Evolutionary conservation across 2,329 filamentous ascomycete species (phyloP).

Genomic region (Hymenoscyphus infarciens): DNA sequence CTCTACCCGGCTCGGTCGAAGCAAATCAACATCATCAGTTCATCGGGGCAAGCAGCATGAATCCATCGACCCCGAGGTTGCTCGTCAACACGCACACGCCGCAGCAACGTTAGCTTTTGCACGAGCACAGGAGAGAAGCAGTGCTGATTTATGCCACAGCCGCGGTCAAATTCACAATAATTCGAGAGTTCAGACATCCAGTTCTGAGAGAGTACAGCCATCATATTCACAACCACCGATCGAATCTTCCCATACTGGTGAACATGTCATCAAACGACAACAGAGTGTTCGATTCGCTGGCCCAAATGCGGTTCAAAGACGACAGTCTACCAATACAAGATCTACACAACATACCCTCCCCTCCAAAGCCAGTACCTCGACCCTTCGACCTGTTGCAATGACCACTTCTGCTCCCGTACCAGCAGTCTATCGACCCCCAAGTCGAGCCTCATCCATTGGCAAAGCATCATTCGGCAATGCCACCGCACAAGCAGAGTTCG

Average conservation of each 20-base stretch:
- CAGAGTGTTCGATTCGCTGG: constrained; percentile 53
- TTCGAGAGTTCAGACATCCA: constrained; percentile 16
- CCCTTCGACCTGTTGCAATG: constrained; percentile 28
- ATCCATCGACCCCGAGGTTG: constrained; percentile 46
- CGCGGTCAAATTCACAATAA: constrained; percentile 19
- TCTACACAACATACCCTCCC: constrained; percentile 18
- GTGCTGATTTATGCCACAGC: constrained; percentile 37
- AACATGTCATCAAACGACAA: constrained; percentile 39
- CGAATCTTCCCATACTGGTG: constrained; percentile 25
- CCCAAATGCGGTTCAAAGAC: constrained; percentile 28
- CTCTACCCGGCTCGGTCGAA: constrained; percentile 44
- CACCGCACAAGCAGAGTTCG: constrained; percentile 34
- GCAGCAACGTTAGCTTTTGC: constrained; percentile 60
- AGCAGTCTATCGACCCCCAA: constrained; percentile 32
- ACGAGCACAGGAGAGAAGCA: constrained; percentile 45
- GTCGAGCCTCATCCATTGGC: constrained; percentile 33
- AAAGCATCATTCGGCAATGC: constrained; percentile 27
- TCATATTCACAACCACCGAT: constrained; percentile 19
- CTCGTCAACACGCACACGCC: constrained; percentile 57
- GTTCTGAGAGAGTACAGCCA: constrained; percentile 9
- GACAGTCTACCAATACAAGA: constrained; percentile 27
- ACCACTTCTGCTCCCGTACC: constrained; percentile 31
- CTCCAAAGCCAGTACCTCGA: constrained; percentile 21
- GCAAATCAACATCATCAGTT: constrained; percentile 52
- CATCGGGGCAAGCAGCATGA: constrained; percentile 45